Evolutionary conservation across 345 rosid species (phyloP).

Genomic region (Eutrema yunnanense): DNA sequence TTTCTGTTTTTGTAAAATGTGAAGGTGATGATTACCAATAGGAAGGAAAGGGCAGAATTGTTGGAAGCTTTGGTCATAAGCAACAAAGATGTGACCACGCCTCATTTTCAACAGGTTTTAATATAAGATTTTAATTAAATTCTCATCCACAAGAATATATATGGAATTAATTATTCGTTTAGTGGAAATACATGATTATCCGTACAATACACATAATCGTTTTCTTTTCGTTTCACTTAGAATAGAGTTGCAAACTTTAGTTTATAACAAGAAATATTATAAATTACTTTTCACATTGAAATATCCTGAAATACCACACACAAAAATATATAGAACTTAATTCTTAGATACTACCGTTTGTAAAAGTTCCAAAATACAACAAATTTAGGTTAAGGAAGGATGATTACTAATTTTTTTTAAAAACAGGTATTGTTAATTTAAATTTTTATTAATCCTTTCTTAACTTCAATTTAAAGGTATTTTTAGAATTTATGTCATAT

Average conservation of each 20-base stretch:
- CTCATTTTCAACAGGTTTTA: conserved; percentile 51
- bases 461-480: not conserved
- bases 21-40: conserved; percentile 82
- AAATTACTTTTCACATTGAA: not conserved
- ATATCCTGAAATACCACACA: not conserved
- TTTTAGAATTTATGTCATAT: not conserved
- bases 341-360: too few relatives aligned
- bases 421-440: not conserved
- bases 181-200: not conserved
- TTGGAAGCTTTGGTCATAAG: conserved; percentile 64
- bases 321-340: not conserved
- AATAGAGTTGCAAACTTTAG: not conserved
- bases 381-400: too few relatives aligned
- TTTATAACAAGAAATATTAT: not conserved
- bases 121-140: not conserved
- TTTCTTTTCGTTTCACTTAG: not conserved
- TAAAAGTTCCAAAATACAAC: too few relatives aligned
- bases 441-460: too few relatives aligned
- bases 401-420: too few relatives aligned
- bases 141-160: not conserved
- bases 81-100: conserved; percentile 56
- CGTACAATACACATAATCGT: not conserved
- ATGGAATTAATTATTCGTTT: not conserved
- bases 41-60: conserved; percentile 78
- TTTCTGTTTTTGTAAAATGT: not conserved